These are phyloP conservation scores for Arabidopsis arenosa DNA, from an alignment of 345 rosid genomes.

Conservation along the genomic window DNA sequence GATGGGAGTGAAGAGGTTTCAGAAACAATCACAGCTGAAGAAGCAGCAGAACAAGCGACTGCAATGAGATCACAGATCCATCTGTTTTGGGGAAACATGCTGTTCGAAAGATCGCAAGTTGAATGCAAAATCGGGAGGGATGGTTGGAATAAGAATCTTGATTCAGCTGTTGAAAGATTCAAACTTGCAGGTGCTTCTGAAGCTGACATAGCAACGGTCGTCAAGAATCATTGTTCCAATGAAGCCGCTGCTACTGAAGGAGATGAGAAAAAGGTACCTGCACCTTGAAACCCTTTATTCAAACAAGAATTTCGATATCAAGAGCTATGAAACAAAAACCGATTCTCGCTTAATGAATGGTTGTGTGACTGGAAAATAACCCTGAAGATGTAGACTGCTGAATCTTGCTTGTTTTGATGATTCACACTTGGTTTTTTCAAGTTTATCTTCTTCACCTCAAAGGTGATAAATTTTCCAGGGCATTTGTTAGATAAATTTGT, in stretches of 20 bases:
- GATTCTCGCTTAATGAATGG: conserved; percentile 1
- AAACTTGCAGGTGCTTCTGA: conserved; percentile 96
- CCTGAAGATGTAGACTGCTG: conserved; percentile 11
- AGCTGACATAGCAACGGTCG: conserved; percentile 70
- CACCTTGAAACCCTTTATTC: conserved; percentile 17
- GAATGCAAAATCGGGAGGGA: conserved; percentile 79
- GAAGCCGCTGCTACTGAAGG: conserved; percentile 60
- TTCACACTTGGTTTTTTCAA: not conserved
- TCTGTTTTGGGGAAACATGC: conserved; percentile 98
- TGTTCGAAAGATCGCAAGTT: conserved; percentile 96
- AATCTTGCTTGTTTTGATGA: conserved; percentile 23
- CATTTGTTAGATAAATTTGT: conserved; percentile 17
- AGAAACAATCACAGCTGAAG: conserved; percentile 71
- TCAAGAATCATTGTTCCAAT: conserved; percentile 87
- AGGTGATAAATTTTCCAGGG: conserved; percentile 20
- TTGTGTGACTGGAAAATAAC: conserved; percentile 4
- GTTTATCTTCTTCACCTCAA: conserved; percentile 27
- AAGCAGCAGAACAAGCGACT: conserved; percentile 94
- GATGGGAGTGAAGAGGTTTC: conserved; percentile 43
- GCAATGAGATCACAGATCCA: conserved; percentile 99
- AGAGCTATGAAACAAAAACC: conserved; percentile 9
- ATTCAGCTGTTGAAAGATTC: conserved; percentile 82
- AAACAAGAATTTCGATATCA: not conserved
- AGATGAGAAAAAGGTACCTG: conserved; percentile 51
- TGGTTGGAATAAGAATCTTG: conserved; percentile 84